Evolutionary conservation across 176 grass and related monocot species (phyloP).

Genomic region (Musa beccarii): DNA sequence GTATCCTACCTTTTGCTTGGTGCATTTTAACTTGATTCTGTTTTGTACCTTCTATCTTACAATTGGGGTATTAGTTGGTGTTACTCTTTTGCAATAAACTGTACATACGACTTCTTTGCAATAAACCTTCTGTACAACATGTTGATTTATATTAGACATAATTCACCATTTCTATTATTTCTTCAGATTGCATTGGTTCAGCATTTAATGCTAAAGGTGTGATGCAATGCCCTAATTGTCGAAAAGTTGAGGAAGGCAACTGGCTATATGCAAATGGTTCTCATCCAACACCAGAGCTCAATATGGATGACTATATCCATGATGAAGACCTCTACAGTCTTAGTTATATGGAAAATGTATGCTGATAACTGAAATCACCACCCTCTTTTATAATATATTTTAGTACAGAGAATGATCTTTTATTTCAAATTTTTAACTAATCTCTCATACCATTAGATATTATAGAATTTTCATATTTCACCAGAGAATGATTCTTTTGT

Average conservation of each 20-base stretch:
- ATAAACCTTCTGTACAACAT: not conserved
- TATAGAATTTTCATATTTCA: no score
- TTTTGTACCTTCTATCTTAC: not conserved
- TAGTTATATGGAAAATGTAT: slow-evolving; percentile 71
- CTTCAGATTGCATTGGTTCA: slow-evolving; percentile 94
- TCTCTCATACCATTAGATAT: no score
- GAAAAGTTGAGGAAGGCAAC: slow-evolving; percentile 86
- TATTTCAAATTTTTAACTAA: no score
- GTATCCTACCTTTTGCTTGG: not conserved
- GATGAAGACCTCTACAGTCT: slow-evolving; percentile 93
- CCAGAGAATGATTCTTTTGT: no score
- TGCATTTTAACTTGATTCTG: not conserved
- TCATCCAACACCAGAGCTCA: slow-evolving; percentile 35
- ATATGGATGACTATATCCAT: slow-evolving; percentile 70
- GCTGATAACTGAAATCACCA: not conserved
- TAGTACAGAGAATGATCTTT: no score
- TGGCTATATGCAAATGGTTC: slow-evolving; percentile 86
- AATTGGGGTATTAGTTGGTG: not conserved
- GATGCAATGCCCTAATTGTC: slow-evolving; percentile 99
- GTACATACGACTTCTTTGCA: not conserved
- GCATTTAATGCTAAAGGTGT: slow-evolving; percentile 96
- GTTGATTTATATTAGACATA: not conserved
- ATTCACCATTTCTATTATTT: not conserved
- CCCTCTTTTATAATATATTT: no score
- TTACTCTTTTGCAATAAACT: not conserved